Percentiles rank a stretch among this genome's conserved stretches.
These are phyloP conservation scores for Porcisia hertigi DNA, from an alignment of 208 protist genomes.

Conservation along the genomic window DNA sequence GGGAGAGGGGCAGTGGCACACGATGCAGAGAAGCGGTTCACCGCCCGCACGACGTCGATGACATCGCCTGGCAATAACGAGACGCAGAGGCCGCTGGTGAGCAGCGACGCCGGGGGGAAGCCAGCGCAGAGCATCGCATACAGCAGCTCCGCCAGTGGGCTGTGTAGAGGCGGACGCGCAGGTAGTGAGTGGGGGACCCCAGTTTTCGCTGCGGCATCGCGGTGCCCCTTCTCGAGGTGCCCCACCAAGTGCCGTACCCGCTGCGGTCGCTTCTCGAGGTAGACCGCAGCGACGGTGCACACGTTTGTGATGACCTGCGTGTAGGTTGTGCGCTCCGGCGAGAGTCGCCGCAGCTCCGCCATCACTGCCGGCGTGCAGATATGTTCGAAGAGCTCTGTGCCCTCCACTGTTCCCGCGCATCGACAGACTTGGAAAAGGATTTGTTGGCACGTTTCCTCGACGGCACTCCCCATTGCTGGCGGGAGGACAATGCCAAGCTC, in stretches of 20 bases:
- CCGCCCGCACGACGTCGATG: constrained; percentile 40
- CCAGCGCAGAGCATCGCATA: constrained; percentile 69
- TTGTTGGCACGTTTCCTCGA: constrained; percentile 12
- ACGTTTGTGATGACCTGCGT: constrained; percentile 33
- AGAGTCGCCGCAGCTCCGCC: constrained; percentile 21
- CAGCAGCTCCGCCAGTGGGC: constrained; percentile 30
- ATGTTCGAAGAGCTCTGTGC: constrained; percentile 6
- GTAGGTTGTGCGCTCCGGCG: constrained; percentile 23
- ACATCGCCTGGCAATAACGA: constrained; percentile 46
- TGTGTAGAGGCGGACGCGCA: constrained; percentile 35
- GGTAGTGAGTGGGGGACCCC: neutral
- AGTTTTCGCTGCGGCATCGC: neutral
- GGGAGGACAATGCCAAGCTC: constrained; percentile 22
- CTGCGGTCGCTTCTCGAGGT: constrained; percentile 8
- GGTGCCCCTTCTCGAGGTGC: constrained; percentile 16
- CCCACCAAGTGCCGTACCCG: constrained; percentile 13
- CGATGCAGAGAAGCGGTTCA: constrained; percentile 46
- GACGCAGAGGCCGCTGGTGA: constrained; percentile 64
- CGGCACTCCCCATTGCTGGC: neutral
- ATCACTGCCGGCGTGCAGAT: constrained; percentile 20
- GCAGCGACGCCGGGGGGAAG: constrained; percentile 49
- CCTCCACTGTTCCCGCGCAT: neutral
- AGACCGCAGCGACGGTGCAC: constrained; percentile 29
- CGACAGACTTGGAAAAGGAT: constrained; percentile 13
- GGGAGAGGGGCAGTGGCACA: constrained; percentile 49